A percentile compares a stretch with the other conserved stretches of the same genome.
These are phyloP conservation scores for Pestalotiopsis sp. DNA, from an alignment of 2,329 filamentous ascomycete species.

Conservation along the genomic window DNA sequence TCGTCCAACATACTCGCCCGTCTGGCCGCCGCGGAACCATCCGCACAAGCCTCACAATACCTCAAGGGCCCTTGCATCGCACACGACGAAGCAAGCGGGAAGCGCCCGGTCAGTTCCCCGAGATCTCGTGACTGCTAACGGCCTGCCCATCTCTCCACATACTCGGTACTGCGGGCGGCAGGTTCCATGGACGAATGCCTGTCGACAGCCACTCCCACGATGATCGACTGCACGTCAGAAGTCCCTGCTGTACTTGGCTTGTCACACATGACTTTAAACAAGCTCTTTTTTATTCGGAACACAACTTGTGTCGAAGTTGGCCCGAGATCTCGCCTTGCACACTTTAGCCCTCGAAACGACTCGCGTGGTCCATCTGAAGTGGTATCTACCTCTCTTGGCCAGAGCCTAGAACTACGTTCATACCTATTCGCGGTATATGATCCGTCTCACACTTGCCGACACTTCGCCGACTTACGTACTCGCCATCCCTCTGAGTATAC, in stretches of 20 bases:
- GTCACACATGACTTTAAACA: neutral
- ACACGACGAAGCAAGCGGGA: neutral
- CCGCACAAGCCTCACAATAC: neutral
- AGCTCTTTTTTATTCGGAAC: conserved; percentile 27
- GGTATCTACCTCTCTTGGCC: neutral
- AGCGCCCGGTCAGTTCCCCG: neutral
- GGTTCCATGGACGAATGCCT: neutral
- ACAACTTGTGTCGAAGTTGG: conserved; percentile 36
- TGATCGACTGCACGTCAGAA: conserved; percentile 2
- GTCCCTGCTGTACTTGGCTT: neutral
- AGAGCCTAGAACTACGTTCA: neutral
- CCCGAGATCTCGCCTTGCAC: conserved; percentile 20
- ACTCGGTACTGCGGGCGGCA: neutral
- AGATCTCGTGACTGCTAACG: neutral
- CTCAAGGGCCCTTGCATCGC: neutral
- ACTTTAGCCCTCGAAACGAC: neutral
- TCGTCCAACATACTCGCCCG: too few species aligned
- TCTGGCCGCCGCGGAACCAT: neutral
- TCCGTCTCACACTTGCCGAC: neutral
- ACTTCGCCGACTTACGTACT: neutral
- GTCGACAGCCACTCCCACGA: neutral
- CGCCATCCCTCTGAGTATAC: neutral
- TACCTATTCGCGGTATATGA: neutral
- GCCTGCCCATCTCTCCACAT: neutral
- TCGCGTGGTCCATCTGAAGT: conserved; percentile 8